Evolutionary conservation across 1,284 basidiomycete genomes (phyloP).

Genomic region (Ustilago xerochloae): DNA sequence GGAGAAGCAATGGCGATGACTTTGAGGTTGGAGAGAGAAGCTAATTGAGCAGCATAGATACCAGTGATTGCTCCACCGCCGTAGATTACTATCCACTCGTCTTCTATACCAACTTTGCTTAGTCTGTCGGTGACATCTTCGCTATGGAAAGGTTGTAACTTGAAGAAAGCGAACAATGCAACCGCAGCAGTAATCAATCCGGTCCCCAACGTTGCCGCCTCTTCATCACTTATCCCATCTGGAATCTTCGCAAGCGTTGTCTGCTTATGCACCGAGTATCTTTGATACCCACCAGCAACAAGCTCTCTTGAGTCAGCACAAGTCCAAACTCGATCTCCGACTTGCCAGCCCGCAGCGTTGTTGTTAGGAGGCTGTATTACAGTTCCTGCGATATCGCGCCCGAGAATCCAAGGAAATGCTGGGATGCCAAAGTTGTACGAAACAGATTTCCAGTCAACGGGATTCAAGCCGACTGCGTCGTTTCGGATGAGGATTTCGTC

Average conservation of each 20-base stretch:
- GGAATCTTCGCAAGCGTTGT: constrained; percentile 46
- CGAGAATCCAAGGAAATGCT: constrained; percentile 67
- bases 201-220: constrained; percentile 60
- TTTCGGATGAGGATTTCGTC: constrained; percentile 51
- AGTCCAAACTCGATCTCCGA: constrained; percentile 69
- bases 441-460: constrained; percentile 59
- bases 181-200: constrained; percentile 66
- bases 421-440: constrained; percentile 61
- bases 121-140: not conserved
- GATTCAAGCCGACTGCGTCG: constrained; percentile 55
- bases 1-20: constrained; percentile 53
- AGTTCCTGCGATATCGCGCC: constrained; percentile 71
- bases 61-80: constrained; percentile 61
- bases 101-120: no score
- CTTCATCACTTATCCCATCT: constrained; percentile 25
- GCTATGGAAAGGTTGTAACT: constrained; percentile 8
- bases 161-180: constrained; percentile 55
- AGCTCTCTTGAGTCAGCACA: constrained; percentile 58
- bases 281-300: constrained; percentile 57
- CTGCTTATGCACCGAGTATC: constrained; percentile 39
- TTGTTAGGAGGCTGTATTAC: constrained; percentile 70
- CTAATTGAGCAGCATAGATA: constrained; percentile 57
- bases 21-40: constrained; percentile 33
- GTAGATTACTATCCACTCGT: constrained; percentile 55
- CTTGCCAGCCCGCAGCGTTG: constrained; percentile 69